Evolutionary conservation across 2,329 filamentous ascomycete species (phyloP).

Genomic region (Sporothrix pallida): DNA sequence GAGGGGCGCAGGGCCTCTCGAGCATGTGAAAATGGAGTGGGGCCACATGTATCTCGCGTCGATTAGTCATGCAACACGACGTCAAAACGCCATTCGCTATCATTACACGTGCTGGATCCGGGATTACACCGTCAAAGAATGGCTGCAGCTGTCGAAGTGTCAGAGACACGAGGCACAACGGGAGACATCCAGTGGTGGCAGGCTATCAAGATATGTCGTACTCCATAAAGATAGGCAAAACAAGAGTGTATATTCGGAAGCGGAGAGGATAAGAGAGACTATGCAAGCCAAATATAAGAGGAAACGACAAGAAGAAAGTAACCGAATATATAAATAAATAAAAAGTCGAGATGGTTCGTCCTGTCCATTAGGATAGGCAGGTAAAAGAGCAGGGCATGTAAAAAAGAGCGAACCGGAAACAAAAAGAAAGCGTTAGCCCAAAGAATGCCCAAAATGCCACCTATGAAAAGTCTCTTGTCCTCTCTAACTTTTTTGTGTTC

Average conservation of each 20-base stretch:
- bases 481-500: background rate
- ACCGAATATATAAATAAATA: background rate
- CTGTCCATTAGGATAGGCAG: background rate
- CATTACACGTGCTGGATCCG: constrained; percentile 16
- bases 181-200: background rate
- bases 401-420: background rate
- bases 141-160: too few species aligned
- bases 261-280: background rate
- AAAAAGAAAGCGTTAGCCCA: background rate
- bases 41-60: background rate
- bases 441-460: background rate
- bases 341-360: constrained; percentile 33
- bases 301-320: too few species aligned
- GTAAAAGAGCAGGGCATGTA: constrained; percentile 1
- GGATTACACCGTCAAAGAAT: background rate
- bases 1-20: constrained; percentile 11
- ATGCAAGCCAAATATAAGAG: background rate
- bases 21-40: constrained; percentile 32
- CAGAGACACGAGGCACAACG: background rate
- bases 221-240: too few species aligned
- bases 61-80: constrained; percentile 21
- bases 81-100: background rate
- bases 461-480: constrained; percentile 6
- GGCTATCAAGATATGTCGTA: background rate
- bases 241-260: background rate